These are phyloP conservation scores for Neonectria sp. DNA, from an alignment of 2,329 filamentous ascomycete genomes.

Conservation along the genomic window DNA sequence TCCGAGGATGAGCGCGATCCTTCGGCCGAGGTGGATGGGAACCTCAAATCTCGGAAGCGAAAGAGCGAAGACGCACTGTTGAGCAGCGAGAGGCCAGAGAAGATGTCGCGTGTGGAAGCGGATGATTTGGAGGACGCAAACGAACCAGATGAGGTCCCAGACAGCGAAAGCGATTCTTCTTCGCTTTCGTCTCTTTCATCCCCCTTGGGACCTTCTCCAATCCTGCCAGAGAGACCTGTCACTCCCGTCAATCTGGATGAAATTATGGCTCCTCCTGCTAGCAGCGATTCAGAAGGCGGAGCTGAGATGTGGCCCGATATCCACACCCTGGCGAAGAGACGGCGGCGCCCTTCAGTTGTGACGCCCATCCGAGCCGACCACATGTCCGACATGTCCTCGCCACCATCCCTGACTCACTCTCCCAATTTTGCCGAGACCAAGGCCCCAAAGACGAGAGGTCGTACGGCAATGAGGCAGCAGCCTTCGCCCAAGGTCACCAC, in stretches of 20 bases:
- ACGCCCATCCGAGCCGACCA: slow-evolving; percentile 58
- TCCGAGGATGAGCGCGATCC: slow-evolving; percentile 39
- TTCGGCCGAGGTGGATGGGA: slow-evolving; percentile 45
- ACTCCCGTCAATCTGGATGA: slow-evolving; percentile 65
- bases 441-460: slow-evolving; percentile 49
- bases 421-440: slow-evolving; percentile 64
- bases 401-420: slow-evolving; percentile 77
- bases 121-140: slow-evolving; percentile 34
- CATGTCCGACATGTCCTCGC: slow-evolving; percentile 72
- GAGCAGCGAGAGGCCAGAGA: slow-evolving; percentile 56
- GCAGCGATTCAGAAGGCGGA: slow-evolving; percentile 64
- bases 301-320: slow-evolving; percentile 67
- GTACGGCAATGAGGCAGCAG: slow-evolving; percentile 52
- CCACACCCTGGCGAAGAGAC: slow-evolving; percentile 64
- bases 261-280: slow-evolving; percentile 69
- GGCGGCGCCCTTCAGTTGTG: slow-evolving; percentile 55
- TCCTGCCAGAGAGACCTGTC: slow-evolving; percentile 49
- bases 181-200: slow-evolving; percentile 57
- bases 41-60: slow-evolving; percentile 65
- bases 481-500: slow-evolving; percentile 64
- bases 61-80: slow-evolving; percentile 67
- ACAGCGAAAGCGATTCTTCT: slow-evolving; percentile 55
- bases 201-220: slow-evolving; percentile 50
- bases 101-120: slow-evolving; percentile 50
- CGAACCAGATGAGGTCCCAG: slow-evolving; percentile 30